These are phyloP conservation scores for Saposhnikovia divaricata DNA, from an alignment of 129 eudicot genomes.

Conservation along the genomic window DNA sequence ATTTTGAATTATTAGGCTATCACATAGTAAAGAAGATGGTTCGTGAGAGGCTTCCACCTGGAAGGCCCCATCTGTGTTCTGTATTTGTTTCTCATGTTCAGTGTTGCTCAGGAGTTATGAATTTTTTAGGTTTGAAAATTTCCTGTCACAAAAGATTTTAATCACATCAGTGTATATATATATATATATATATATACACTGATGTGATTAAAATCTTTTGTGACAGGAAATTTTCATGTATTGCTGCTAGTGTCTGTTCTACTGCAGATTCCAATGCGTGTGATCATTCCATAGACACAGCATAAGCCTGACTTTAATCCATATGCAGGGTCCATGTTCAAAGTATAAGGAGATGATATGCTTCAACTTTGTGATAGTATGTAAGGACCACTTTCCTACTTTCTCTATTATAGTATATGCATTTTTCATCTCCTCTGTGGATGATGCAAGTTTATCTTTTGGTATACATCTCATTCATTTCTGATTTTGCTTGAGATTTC, in stretches of 20 bases:
- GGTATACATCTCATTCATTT: neutral
- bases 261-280: neutral
- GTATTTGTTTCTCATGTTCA: neutral
- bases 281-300: neutral
- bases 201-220: too few species aligned
- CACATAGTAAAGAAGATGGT: neutral
- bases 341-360: neutral
- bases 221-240: neutral
- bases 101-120: neutral
- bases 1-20: neutral
- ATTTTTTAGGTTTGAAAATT: neutral
- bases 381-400: neutral
- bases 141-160: too few species aligned
- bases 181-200: too few species aligned
- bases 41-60: conserved; percentile 4
- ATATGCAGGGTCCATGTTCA: neutral
- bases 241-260: neutral
- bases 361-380: neutral
- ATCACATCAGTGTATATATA: neutral
- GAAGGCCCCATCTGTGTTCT: too few species aligned
- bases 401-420: neutral
- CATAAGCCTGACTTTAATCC: neutral
- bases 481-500: neutral
- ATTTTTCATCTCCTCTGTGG: neutral
- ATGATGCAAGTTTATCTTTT: neutral